These are phyloP conservation scores for Fraxinus sp. DNA, from an alignment of 305 asterid genomes.

Conservation along the genomic window DNA sequence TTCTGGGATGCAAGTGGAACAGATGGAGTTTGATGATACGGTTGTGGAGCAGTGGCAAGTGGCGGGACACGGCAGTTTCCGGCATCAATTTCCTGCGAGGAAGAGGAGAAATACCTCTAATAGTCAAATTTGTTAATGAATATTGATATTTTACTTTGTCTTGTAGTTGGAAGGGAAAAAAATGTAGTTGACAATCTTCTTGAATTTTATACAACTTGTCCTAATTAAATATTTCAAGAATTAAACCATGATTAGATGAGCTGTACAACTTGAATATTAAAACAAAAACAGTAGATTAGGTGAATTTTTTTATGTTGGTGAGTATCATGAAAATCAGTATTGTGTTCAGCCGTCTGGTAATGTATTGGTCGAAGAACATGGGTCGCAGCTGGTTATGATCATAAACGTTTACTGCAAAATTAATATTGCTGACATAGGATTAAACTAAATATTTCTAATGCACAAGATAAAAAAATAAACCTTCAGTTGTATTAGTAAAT, in stretches of 20 bases:
- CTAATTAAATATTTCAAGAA: not conserved
- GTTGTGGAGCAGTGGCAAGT: constrained; percentile 52
- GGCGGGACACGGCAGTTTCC: constrained; percentile 47
- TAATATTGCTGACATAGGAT: not conserved
- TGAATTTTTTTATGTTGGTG: not conserved
- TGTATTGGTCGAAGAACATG: not conserved
- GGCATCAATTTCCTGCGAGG: constrained; percentile 56
- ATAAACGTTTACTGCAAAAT: not conserved
- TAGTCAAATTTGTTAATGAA: constrained; percentile 50
- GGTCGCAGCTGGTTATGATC: not conserved
- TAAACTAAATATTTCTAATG: not conserved
- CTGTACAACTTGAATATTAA: not conserved
- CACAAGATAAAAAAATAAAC: not conserved
- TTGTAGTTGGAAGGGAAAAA: constrained; percentile 23
- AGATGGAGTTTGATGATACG: constrained; percentile 44
- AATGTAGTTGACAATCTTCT: constrained; percentile 21
- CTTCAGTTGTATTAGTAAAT: not conserved
- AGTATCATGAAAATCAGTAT: not conserved
- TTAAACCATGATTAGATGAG: not conserved
- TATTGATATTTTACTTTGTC: constrained; percentile 41
- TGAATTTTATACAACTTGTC: not conserved
- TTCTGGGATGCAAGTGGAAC: constrained; percentile 38
- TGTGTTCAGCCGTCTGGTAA: not conserved
- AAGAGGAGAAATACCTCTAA: constrained; percentile 59
- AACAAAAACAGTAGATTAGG: not conserved